Base-by-base conservation (phyloP, 202 grass and related monocot species). In the Carex sylvatica region DNA sequence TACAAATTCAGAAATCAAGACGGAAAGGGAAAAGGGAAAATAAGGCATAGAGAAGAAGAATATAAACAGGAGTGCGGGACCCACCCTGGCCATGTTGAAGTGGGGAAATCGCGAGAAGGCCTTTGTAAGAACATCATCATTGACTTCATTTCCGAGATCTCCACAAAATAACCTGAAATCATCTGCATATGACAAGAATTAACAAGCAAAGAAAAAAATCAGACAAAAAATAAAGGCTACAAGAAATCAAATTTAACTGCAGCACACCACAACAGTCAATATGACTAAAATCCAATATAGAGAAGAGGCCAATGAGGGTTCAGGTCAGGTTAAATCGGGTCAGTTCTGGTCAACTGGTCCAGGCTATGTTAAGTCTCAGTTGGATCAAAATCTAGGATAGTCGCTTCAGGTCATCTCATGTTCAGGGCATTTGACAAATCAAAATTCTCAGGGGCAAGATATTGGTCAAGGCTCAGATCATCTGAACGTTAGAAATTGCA, bases 11-110 rank as follows among this genome's bases (percentile, higher is more conserved):
- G 6, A 82, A 47, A 63, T 82, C 10, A 63, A 31, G 28, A 82
- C 2, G 16, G 14, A 70, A 53, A 42, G 9, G 36, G 8, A 11
- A 56, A 38, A 40, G 44, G 67, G 62, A 70, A 46, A n/a, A 12
- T 70, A 44, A 80, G 3, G 49, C 46, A 62, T 30, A 61, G 18
- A 60, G 18, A 79, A 16, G 38, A 18, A 38, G 10, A 65, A 40
- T 14, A 79, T 16, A 83, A 22, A 18, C n/a, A 12, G 18, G 65
- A 42, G 6, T 16, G 30, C 1, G 13, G 56, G 28, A 84, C 84
- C 79, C 86, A 93, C 95, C 87, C 85, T 98, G 31, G 95, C 95
- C 95, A 98, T 98, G 88, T 98, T 98, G 89, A 98, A 98, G 71
- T 89, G 89, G 40, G 95, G 95, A 31, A 98, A 98, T 23, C 92